Conservation (phyloP, 176 grass and related monocot species). For the Oryza longistaminata region DNA sequence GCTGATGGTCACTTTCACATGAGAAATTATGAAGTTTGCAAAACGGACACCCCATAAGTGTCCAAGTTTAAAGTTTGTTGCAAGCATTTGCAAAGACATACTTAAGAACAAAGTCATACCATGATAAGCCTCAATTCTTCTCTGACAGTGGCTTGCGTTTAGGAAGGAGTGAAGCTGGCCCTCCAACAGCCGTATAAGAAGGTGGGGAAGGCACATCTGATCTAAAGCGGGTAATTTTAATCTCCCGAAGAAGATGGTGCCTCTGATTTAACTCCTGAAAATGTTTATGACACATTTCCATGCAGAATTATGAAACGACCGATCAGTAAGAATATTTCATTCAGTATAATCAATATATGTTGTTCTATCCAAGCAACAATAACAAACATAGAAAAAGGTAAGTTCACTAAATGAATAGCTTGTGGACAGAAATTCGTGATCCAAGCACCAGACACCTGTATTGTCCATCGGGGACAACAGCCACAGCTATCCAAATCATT, state of each 20-base stretch:
- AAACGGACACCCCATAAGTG: too few species aligned
- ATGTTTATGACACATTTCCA: slow-evolving; percentile 7
- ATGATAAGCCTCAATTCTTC: slow-evolving; percentile 93
- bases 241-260: slow-evolving; percentile 46
- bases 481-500: too few species aligned
- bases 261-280: slow-evolving; percentile 51
- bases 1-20: neutral
- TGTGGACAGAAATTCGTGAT: too few species aligned
- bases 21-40: neutral
- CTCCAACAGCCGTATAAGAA: slow-evolving; percentile 81
- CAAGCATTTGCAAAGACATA: neutral
- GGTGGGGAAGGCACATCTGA: slow-evolving; percentile 89
- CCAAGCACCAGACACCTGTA: too few species aligned
- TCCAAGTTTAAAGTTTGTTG: neutral
- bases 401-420: too few species aligned
- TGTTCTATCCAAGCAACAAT: too few species aligned
- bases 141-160: slow-evolving; percentile 87
- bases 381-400: too few species aligned
- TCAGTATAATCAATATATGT: neutral
- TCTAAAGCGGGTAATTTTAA: slow-evolving; percentile 77
- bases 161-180: slow-evolving; percentile 87
- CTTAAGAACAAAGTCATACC: slow-evolving; percentile 43
- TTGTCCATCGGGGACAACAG: too few species aligned
- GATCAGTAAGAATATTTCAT: neutral
- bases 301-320: slow-evolving; percentile 21